Conservation (phyloP, 495 filamentous ascomycete genomes). For the Xylaria venustula region DNA sequence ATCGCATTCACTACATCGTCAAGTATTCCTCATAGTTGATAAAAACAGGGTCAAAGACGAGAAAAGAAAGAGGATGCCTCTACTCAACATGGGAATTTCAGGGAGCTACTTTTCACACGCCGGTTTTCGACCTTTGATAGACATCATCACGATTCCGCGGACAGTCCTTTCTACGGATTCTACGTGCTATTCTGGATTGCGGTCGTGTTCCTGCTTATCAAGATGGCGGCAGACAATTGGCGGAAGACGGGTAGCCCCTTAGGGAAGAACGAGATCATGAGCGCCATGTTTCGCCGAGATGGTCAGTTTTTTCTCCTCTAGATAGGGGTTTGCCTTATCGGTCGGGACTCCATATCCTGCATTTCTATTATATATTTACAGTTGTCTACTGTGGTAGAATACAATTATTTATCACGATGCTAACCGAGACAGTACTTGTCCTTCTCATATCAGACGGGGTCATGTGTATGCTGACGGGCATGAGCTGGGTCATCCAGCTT, state of each 20-base stretch:
- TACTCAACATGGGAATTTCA: slow-evolving; percentile 50
- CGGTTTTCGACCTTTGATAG: slow-evolving; percentile 71
- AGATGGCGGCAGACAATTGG: slow-evolving; percentile 65
- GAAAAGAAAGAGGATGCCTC: slow-evolving; percentile 20
- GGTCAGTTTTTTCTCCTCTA: slow-evolving; percentile 10
- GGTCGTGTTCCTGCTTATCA: slow-evolving; percentile 59
- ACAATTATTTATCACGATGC: slow-evolving; percentile 3
- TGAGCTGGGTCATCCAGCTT: slow-evolving; percentile 61
- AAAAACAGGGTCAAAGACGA: neutral
- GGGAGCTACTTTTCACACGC: slow-evolving; percentile 66
- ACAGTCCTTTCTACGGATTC: slow-evolving; percentile 70
- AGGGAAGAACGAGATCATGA: slow-evolving; percentile 66
- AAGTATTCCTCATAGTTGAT: neutral
- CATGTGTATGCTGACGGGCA: slow-evolving; percentile 58
- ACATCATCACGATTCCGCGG: slow-evolving; percentile 54
- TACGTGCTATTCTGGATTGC: slow-evolving; percentile 75
- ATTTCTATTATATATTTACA: neutral
- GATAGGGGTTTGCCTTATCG: no score
- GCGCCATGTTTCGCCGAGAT: slow-evolving; percentile 65
- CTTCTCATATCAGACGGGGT: slow-evolving; percentile 64
- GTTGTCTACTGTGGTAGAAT: neutral
- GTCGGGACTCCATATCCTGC: neutral
- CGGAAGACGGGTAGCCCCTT: slow-evolving; percentile 58
- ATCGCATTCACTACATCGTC: neutral
- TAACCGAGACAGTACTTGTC: slow-evolving; percentile 44